Evolutionary conservation across 441 rosid genomes (phyloP).

Genomic region (Kokia cookei): DNA sequence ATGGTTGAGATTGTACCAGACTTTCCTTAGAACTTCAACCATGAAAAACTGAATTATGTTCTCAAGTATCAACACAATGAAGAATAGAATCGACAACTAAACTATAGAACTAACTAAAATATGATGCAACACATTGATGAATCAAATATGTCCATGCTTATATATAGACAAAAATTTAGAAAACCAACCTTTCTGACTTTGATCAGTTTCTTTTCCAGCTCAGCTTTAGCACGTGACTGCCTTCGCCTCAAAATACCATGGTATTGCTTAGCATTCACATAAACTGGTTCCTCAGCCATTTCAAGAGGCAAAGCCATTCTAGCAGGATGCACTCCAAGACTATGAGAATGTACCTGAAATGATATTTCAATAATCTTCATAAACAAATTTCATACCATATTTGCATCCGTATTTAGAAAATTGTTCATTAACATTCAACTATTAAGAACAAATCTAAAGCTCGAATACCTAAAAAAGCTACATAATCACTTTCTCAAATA

Average conservation of each 20-base stretch:
- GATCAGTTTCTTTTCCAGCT: slow-evolving; percentile 28
- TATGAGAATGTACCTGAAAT: slow-evolving; percentile 28
- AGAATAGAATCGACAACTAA: not conserved
- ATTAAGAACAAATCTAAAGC: not conserved
- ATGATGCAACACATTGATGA: not conserved
- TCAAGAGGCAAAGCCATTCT: slow-evolving; percentile 34
- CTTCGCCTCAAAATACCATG: slow-evolving; percentile 43
- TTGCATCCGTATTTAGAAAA: not conserved
- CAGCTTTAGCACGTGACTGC: slow-evolving; percentile 39
- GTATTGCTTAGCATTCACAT: slow-evolving; percentile 19
- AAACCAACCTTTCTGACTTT: slow-evolving; percentile 29
- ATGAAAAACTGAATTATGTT: not conserved
- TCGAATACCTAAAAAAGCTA: not conserved
- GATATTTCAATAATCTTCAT: not conserved
- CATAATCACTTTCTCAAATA: not conserved
- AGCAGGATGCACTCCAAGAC: slow-evolving; percentile 19
- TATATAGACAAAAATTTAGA: not conserved
- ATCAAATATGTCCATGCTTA: not conserved
- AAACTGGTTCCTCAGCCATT: slow-evolving; percentile 37
- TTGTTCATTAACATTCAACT: not conserved
- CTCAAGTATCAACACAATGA: not conserved
- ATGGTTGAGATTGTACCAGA: not conserved
- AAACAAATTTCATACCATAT: not conserved
- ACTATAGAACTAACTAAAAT: not conserved
- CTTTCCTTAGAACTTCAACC: not conserved